A percentile compares a stretch with the other conserved stretches of the same genome.
Conservation (phyloP, 805 yeast species). For the Candida nonsorbophila region DNA sequence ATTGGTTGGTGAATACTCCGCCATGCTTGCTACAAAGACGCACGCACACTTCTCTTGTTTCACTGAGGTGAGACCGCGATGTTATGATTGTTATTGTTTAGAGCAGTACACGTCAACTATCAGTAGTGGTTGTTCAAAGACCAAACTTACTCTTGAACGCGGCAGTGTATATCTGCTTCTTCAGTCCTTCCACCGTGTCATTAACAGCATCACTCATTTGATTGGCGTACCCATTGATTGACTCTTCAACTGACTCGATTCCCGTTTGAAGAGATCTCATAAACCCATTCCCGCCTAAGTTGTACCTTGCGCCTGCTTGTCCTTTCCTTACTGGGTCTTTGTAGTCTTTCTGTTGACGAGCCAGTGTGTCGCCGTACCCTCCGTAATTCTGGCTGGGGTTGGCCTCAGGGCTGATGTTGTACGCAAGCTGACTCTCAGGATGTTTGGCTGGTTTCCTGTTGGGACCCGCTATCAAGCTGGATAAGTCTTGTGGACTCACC, state of each 20-base stretch:
- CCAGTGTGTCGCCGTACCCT: constrained; percentile 7
- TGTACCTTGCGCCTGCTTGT: constrained; percentile 28
- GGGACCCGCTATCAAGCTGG: constrained; percentile 66
- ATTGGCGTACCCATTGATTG: constrained; percentile 53
- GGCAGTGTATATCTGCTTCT: constrained; percentile 45
- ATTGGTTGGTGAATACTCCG: constrained; percentile 2
- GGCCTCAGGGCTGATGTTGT: constrained; percentile 41
- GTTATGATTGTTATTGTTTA: too few species aligned
- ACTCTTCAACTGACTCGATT: constrained; percentile 48
- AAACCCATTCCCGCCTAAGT: constrained; percentile 36
- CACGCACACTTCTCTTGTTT: too few species aligned
- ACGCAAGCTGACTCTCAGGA: constrained; percentile 53
- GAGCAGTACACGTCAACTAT: too few species aligned
- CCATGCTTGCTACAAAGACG: not conserved
- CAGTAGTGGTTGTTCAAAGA: too few species aligned
- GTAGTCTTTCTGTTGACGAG: constrained; percentile 22
- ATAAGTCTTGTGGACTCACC: constrained; percentile 59
- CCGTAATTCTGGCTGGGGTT: constrained; percentile 32
- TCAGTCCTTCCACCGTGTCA: constrained; percentile 45
- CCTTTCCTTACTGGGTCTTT: constrained; percentile 43
- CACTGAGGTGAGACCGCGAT: too few species aligned
- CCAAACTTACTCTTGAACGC: constrained; percentile 53
- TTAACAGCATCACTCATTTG: constrained; percentile 48
- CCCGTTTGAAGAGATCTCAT: constrained; percentile 48
- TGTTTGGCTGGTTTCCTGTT: constrained; percentile 58